Base-by-base conservation (phyloP, 805 yeast genomes). In the Wickerhamiella slavikovae region DNA sequence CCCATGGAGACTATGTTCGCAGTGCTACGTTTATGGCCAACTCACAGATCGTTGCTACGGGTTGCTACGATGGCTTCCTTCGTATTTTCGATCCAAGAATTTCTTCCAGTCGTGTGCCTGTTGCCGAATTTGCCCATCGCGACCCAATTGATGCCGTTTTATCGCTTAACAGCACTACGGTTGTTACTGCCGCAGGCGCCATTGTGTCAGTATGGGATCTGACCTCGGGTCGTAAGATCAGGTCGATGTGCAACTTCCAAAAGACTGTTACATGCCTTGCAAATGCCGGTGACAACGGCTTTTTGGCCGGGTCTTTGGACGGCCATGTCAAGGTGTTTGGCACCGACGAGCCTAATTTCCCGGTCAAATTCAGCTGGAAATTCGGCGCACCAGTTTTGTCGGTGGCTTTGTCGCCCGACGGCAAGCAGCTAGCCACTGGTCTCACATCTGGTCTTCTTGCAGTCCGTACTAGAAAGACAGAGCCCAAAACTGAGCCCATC, bases 311-410 rank as follows among this genome's bases (percentile, higher is more conserved):
- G 12, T 82, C 95, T 0, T 59, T 89, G 34, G 98, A 89, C 54
- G 98, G 98, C 14, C 98, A 89, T 52, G 93, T 89, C 35, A 89
- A 89, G 52, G 83, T 83, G 26, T 79, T 85, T 49, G 95, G 83
- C 51, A 67, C 78, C 22, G 54, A 65, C 17, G 64, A 73, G 10
- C 43, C 52, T 17, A 31, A 32, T 13, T 83, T 85, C 79, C 76
- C 74, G 36, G 93, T 85, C 36, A 78, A 75, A 49, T 85, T 82
- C 48, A 95, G 95, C 28, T 85, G 96, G 95, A 85, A 83, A 53
- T 85, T 77, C 47, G 93, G 94, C 21, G 80, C 85, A 15, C 92
- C 93, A 23, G 94, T 89, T 1, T 58, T 89, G 41, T 62, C 79
- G 42, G 71, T 93, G 48, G 96, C 83, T 10, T 74, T 79, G 8